Evolutionary conservation across 2,329 filamentous ascomycete species (phyloP).

Genomic region (Chrysosporium queenslandicum): DNA sequence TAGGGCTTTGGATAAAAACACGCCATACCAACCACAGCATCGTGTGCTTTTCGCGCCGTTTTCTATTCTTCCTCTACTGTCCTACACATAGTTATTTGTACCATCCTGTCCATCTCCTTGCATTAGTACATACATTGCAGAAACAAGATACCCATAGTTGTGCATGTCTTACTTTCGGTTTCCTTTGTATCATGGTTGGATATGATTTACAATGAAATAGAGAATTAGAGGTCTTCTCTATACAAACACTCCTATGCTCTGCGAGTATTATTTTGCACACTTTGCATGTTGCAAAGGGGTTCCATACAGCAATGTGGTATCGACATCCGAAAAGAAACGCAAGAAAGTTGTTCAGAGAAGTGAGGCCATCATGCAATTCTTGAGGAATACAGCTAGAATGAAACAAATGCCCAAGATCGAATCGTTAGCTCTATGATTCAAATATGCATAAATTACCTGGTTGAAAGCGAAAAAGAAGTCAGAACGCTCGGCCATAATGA

Average conservation of each 20-base stretch:
- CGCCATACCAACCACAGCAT: neutral
- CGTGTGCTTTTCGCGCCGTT: neutral
- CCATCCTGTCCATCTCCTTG: neutral
- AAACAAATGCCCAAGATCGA: neutral
- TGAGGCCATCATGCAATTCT: neutral
- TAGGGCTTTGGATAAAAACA: neutral
- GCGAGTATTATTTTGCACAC: neutral
- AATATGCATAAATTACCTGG: constrained; percentile 1
- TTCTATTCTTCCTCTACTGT: neutral
- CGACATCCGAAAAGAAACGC: neutral
- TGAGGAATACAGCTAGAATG: neutral
- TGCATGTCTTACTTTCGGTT: constrained; percentile 1
- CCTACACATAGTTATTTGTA: too few species aligned
- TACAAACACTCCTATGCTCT: neutral
- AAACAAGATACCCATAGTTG: constrained; percentile 10
- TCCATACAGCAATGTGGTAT: neutral
- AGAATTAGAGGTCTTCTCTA: neutral
- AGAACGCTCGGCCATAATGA: neutral
- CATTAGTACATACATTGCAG: neutral
- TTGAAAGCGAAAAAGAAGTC: neutral
- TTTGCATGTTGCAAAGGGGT: neutral
- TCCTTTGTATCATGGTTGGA: neutral
- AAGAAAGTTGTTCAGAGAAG: neutral
- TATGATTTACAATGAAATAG: neutral
- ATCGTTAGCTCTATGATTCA: constrained; percentile 9